A percentile compares a stretch with the other conserved stretches of the same genome.
Conservation (phyloP, 202 grass and related monocot species). For the Elaeis oleifera region DNA sequence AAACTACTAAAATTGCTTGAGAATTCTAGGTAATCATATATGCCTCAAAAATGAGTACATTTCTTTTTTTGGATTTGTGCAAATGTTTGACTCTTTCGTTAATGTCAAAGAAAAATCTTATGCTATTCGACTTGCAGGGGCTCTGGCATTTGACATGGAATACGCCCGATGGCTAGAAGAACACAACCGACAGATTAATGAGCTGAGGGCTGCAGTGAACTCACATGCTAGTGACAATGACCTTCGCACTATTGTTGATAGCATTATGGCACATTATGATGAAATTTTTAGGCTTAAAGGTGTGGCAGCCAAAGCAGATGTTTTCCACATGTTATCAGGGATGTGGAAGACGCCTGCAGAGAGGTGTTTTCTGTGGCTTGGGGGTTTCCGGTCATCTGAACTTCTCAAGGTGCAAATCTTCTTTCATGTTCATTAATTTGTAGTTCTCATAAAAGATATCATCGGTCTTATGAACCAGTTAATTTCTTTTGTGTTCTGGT, state of each 20-base stretch:
- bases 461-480: background rate
- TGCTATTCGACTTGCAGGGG: background rate
- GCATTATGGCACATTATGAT: conserved; percentile 10
- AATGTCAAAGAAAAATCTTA: too few species aligned
- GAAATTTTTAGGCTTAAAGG: conserved; percentile 16
- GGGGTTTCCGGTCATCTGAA: conserved; percentile 17
- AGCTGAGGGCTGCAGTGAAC: conserved; percentile 6
- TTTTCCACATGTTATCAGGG: conserved; percentile 13
- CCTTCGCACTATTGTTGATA: conserved; percentile 1
- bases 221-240: conserved; percentile 14
- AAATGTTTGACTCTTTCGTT: too few species aligned
- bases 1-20: too few species aligned
- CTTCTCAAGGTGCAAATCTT: conserved; percentile 7
- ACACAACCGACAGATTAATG: conserved; percentile 16
- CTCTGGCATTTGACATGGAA: conserved; percentile 13
- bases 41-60: too few species aligned
- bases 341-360: conserved; percentile 19
- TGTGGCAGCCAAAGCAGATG: conserved; percentile 7
- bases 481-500: too few species aligned
- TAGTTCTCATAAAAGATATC: background rate
- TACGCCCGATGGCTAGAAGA: conserved; percentile 18
- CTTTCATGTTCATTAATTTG: background rate
- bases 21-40: too few species aligned
- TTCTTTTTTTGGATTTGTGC: too few species aligned
- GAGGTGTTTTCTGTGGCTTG: conserved; percentile 14